Evolutionary conservation across 1,284 basidiomycete genomes (phyloP), one percentile per base, ranked within the genome.

Genomic region (Ustilago nuda): DNA sequence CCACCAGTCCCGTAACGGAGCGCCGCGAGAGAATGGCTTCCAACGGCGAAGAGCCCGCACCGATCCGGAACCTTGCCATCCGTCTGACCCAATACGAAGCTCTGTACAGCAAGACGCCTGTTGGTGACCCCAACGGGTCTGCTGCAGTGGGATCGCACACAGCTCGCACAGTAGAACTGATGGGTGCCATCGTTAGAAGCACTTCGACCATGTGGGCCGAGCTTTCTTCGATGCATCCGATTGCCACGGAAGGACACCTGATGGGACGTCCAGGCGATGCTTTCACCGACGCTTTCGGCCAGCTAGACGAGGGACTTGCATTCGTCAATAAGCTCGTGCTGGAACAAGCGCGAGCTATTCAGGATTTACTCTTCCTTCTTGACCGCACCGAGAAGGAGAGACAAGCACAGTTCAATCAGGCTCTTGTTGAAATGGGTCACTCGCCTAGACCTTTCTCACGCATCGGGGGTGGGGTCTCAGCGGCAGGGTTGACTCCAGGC

Each of bases 311-410:
- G 15, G 73, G 73, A 1, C 55, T 76, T 7, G 68, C 73, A 0
- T 76, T 76, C n/a, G 64, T 76, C 37, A 71, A 71, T 58, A 76
- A 76, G 58, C 56, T 76, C 45, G 68, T 71, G n/a, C 68, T 71
- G 3, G 73, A 76, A 41, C 73, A 76, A 19, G 73, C 73, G 2
- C 68, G 73, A 15, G 73, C 73, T 27, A 61, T 76, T 19, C 73
- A 76, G 36, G 73, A 76, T 52, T 19, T 76, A 30, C 68, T 76
- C 9, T 76, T 76, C 65, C 57, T 71, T 0, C 68, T 76, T 3
- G 73, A 76, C 9, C 59, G 73, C 27, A 71, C 68, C 1, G 73
- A 76, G 46, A 76, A 76, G 63, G 74, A 72, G 57, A 61, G 74
- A n/a, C 74, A 76, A 41, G 55, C 58, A 15, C 73, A 76, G 23